Evolutionary conservation across 2,329 filamentous ascomycete genomes (phyloP).

Genomic region (Juglanconis sp.): DNA sequence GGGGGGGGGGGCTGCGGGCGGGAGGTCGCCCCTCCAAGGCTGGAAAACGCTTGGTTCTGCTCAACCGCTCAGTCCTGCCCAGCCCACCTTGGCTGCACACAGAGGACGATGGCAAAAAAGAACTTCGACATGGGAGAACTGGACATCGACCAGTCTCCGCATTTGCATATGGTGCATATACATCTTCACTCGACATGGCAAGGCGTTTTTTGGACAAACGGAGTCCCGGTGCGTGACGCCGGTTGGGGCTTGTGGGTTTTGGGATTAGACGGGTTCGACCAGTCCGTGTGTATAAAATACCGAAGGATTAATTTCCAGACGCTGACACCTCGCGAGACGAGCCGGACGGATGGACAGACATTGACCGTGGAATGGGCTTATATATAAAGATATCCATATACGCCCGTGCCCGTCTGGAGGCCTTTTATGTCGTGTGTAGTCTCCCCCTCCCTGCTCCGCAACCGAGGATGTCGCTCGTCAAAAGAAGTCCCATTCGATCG

Average conservation of each 20-base stretch:
- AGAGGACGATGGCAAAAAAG: neutral
- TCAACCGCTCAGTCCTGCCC: no score
- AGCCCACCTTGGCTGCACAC: neutral
- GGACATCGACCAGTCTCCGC: neutral
- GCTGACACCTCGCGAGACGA: neutral
- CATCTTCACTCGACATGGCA: constrained; percentile 19
- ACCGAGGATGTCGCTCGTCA: no score
- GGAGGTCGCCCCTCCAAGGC: neutral
- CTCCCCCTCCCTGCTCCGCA: no score
- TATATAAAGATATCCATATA: neutral
- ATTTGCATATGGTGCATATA: constrained; percentile 13
- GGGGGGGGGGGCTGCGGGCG: neutral
- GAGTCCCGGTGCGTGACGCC: neutral
- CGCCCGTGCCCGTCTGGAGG: neutral
- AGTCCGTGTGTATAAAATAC: constrained; percentile 5
- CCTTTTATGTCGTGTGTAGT: neutral
- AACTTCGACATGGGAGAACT: neutral
- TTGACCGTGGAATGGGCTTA: neutral
- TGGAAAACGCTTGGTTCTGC: no score
- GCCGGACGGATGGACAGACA: no score
- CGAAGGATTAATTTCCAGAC: neutral
- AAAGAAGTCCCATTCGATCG: no score
- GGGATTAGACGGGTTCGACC: neutral
- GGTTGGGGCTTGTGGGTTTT: neutral
- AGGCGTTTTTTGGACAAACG: constrained; percentile 14